Evolutionary conservation across 257 asterid genomes (phyloP), one percentile per base, ranked within the genome.

Genomic region (Solanum pimpinellifolium): DNA sequence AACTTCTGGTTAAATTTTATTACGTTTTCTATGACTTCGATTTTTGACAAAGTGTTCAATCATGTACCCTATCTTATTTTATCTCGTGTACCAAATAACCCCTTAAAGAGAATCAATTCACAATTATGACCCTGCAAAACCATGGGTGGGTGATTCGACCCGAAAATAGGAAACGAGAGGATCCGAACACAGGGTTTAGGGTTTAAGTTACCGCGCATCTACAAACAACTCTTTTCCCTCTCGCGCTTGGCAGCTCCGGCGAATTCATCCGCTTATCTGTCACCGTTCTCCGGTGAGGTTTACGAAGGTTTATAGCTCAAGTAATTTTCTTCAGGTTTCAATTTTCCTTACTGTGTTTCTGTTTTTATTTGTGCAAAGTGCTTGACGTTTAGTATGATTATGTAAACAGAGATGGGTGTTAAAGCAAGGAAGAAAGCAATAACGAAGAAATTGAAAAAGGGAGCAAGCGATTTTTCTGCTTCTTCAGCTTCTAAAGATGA

Each of bases 341-440:
- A 20, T 73, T 73, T 73, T 74, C 29, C 39, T 39, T 39, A 6
- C 33, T 39, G 10, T 74, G 18, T 39, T 39, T 37, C 1, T 74
- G 16, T 21, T 74, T 74, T 74, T 37, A 37, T 35, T 13, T 18
- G 81, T 21, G 29, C 31, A 21, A 73, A 20, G 49, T 35, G 81
- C 16, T 74, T 74, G 82, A 74, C 7, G 21, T 74, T 27, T 74
- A 74, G 31, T 74, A 11, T 74, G 80, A 73, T 21, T 39, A 7
- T 74, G 56, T 76, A 7, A 27, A 81, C 85, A 73, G 89, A 87
- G 52, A 93, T 93, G 95, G 93, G 92, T 52, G 85, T 56, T 20
- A 93, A 93, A 81, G 93, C 97, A 13, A 95, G 88, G 87, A 94
- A 92, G 91, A 89, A 91, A 87, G 88, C 91, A 15, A 82, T 60